Evolutionary conservation across 495 filamentous ascomycete genomes (phyloP).

Genomic region (Terfezia boudieri): DNA sequence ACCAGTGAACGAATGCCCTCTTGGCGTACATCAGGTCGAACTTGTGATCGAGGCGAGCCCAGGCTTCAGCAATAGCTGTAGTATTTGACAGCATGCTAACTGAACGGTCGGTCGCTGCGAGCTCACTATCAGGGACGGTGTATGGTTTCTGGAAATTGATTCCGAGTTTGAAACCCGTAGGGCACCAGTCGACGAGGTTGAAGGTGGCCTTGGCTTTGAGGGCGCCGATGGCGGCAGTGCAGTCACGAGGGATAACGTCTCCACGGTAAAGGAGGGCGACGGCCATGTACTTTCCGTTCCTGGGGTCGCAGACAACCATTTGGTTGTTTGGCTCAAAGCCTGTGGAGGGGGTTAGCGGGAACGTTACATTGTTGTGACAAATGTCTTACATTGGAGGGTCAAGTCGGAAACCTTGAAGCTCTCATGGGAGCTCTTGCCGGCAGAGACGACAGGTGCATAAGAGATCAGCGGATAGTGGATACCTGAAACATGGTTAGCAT

Average conservation of each 20-base stretch:
- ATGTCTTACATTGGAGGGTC: conserved; percentile 68
- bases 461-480: conserved; percentile 98
- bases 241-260: conserved; percentile 91
- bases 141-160: conserved; percentile 98
- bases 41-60: conserved; percentile 91
- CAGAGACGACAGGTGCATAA: conserved; percentile 84
- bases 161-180: conserved; percentile 98
- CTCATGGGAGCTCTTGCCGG: conserved; percentile 85
- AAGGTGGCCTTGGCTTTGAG: conserved; percentile 98
- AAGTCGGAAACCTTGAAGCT: conserved; percentile 75
- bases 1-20: conserved; percentile 99
- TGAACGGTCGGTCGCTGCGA: conserved; percentile 92
- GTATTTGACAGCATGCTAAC: conserved; percentile 99
- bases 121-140: conserved; percentile 85
- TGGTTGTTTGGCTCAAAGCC: conserved; percentile 61
- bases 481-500: conserved; percentile 4
- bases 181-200: conserved; percentile 99
- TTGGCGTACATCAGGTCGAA: conserved; percentile 99
- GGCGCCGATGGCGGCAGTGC: conserved; percentile 68
- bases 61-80: conserved; percentile 94
- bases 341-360: conserved; percentile 22
- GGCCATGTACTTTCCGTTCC: conserved; percentile 99
- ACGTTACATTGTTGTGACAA: conserved; percentile 84
- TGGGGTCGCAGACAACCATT: conserved; percentile 99
- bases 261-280: conserved; percentile 95